Evolutionary conservation across 2,329 filamentous ascomycete species (phyloP).

Genomic region (Blastomyces silverae): DNA sequence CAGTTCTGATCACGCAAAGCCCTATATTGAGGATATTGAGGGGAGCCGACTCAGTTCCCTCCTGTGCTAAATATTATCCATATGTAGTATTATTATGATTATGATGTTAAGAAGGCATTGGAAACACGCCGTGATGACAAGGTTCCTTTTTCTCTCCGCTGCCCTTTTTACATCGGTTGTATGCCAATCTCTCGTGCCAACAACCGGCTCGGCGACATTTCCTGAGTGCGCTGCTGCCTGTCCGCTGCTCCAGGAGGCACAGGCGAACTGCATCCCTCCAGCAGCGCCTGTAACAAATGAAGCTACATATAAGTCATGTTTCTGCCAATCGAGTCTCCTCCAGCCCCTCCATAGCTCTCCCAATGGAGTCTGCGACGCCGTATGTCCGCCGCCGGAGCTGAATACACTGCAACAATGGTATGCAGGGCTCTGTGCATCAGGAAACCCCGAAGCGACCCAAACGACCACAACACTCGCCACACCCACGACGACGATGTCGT

Average conservation of each 20-base stretch:
- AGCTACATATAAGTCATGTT: conserved; percentile 59
- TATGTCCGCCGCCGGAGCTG: conserved; percentile 51
- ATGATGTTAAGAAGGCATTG: too few species aligned
- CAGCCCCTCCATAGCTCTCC: conserved; percentile 52
- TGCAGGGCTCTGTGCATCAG: conserved; percentile 51
- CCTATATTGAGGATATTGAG: background rate
- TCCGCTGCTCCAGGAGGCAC: conserved; percentile 59
- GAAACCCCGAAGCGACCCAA: background rate
- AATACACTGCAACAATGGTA: conserved; percentile 64
- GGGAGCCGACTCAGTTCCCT: background rate
- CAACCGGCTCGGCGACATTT: conserved; percentile 42
- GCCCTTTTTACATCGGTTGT: conserved; percentile 22
- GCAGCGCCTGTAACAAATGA: conserved; percentile 47
- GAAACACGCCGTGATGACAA: conserved; percentile 1
- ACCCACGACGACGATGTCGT: background rate
- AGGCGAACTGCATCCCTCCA: conserved; percentile 61
- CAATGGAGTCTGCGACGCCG: conserved; percentile 55
- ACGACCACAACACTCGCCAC: background rate
- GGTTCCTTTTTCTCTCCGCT: conserved; percentile 23
- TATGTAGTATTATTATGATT: background rate
- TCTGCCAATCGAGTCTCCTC: conserved; percentile 61
- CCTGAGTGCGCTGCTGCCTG: conserved; percentile 58
- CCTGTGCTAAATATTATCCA: background rate
- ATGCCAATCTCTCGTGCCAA: conserved; percentile 32
- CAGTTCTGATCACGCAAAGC: background rate